These are phyloP conservation scores for Osmanthus fragrans DNA, from an alignment of 257 asterid species.

Conservation along the genomic window DNA sequence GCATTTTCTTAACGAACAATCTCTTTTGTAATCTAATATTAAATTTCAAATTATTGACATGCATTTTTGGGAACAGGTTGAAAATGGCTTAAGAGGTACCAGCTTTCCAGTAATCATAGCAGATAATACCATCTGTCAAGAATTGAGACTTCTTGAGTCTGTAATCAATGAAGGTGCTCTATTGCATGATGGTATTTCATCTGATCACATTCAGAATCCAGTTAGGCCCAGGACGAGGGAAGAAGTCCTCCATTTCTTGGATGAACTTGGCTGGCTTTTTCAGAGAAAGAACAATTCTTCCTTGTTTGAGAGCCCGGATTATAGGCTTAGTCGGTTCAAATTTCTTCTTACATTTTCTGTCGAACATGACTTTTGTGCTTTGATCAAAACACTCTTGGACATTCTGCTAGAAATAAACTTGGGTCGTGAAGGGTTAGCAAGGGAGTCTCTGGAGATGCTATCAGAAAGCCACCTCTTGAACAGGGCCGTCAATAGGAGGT, in stretches of 20 bases:
- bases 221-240: conserved; percentile 45
- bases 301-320: conserved; percentile 50
- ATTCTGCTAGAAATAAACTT: conserved; percentile 60
- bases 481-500: conserved; percentile 75
- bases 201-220: conserved; percentile 33
- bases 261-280: conserved; percentile 92
- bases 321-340: conserved; percentile 58
- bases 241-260: conserved; percentile 61
- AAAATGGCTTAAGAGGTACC: conserved; percentile 58
- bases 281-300: conserved; percentile 62
- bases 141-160: conserved; percentile 65
- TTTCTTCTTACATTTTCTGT: conserved; percentile 71
- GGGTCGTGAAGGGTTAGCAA: conserved; percentile 47
- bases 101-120: conserved; percentile 87
- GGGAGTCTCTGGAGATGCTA: conserved; percentile 63
- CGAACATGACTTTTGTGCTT: conserved; percentile 70
- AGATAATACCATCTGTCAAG: conserved; percentile 68
- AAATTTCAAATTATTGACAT: conserved; percentile 1
- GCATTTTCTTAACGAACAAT: conserved; percentile 6
- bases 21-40: background rate
- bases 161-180: conserved; percentile 47
- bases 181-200: conserved; percentile 20
- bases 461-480: conserved; percentile 74
- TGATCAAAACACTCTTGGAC: conserved; percentile 68
- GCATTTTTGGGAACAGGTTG: conserved; percentile 47